Evolutionary conservation across 1,284 basidiomycete species (phyloP).

Genomic region (Trichosporon sp.): DNA sequence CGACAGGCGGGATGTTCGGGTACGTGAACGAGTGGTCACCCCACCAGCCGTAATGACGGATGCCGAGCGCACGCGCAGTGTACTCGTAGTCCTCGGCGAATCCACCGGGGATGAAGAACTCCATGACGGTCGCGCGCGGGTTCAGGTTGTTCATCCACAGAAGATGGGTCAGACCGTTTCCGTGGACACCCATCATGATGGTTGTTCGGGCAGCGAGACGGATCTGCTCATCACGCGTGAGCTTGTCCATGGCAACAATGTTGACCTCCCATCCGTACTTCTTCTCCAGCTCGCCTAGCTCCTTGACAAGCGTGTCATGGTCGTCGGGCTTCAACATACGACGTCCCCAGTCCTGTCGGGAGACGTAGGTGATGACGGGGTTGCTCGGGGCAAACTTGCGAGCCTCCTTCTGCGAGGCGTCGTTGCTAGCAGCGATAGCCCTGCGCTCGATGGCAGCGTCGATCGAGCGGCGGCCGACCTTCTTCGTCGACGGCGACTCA

Average conservation of each 20-base stretch:
- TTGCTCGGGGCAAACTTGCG: slow-evolving; percentile 36
- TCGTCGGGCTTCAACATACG: slow-evolving; percentile 60
- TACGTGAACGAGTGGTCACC: slow-evolving; percentile 68
- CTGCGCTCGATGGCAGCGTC: not conserved
- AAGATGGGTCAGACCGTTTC: slow-evolving; percentile 73
- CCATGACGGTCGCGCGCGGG: slow-evolving; percentile 61
- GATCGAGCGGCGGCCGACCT: not conserved
- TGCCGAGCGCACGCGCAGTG: slow-evolving; percentile 66
- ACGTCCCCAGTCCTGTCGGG: slow-evolving; percentile 80
- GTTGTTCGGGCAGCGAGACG: slow-evolving; percentile 75
- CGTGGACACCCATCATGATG: slow-evolving; percentile 76
- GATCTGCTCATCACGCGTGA: slow-evolving; percentile 76
- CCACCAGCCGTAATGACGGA: slow-evolving; percentile 76
- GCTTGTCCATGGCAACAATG: slow-evolving; percentile 76
- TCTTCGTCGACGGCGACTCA: slow-evolving; percentile 4
- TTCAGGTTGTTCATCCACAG: slow-evolving; percentile 68
- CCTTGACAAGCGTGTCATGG: slow-evolving; percentile 56
- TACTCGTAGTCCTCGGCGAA: slow-evolving; percentile 78
- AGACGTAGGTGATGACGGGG: slow-evolving; percentile 82
- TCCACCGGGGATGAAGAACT: slow-evolving; percentile 63
- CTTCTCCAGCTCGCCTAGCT: slow-evolving; percentile 65
- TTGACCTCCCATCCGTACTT: slow-evolving; percentile 74
- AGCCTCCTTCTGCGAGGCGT: not conserved
- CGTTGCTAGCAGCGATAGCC: not conserved
- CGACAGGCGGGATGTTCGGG: slow-evolving; percentile 59